Conservation (phyloP, 495 filamentous ascomycete genomes). For the Daldinia vernicosa region DNA sequence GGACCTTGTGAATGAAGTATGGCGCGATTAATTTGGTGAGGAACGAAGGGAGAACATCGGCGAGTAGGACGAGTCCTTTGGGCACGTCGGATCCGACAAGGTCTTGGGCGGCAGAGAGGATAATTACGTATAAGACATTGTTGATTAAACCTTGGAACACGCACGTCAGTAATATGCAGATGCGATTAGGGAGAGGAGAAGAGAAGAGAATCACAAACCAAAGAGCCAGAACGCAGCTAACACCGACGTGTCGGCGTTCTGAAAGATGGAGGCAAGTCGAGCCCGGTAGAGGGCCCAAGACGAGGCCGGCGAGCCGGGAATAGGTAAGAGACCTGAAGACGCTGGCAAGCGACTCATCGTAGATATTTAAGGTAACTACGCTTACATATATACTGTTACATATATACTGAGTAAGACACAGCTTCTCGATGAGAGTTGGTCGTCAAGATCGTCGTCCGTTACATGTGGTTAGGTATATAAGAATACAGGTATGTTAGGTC, state of each 20-base stretch:
- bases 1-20: constrained; percentile 89
- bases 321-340: constrained; percentile 65
- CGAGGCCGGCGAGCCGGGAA: constrained; percentile 77
- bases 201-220: constrained; percentile 61
- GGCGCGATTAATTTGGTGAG: constrained; percentile 86
- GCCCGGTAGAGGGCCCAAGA: constrained; percentile 76
- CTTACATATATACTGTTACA: too few species aligned
- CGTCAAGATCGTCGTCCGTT: too few species aligned
- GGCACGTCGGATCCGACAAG: constrained; percentile 86
- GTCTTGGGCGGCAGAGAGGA: constrained; percentile 94
- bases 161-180: constrained; percentile 13
- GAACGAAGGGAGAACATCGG: constrained; percentile 90
- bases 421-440: too few species aligned
- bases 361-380: too few species aligned
- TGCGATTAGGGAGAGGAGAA: neutral
- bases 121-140: constrained; percentile 97
- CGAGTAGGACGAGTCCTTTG: constrained; percentile 91
- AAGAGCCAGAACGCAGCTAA: constrained; percentile 91
- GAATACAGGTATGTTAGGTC: too few species aligned
- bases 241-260: constrained; percentile 74
- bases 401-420: too few species aligned
- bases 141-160: constrained; percentile 82
- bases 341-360: constrained; percentile 49
- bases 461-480: too few species aligned
- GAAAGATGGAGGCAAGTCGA: constrained; percentile 69